A percentile compares a stretch with the other conserved stretches of the same genome.
Evolutionary conservation across 345 rosid genomes (phyloP).

Genomic region (Rhodamnia argentea): DNA sequence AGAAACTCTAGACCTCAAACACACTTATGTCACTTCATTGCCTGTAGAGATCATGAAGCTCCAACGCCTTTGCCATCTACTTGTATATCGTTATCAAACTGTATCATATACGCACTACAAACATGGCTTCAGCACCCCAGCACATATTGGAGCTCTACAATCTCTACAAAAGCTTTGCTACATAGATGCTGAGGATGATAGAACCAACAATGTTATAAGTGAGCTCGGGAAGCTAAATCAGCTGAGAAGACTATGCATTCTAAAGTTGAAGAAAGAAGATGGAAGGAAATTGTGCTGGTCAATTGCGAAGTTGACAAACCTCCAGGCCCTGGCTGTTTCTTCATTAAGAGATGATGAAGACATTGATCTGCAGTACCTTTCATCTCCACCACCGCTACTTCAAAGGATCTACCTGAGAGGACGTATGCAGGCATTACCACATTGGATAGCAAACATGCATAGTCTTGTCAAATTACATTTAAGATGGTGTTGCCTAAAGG

Average conservation of each 20-base stretch:
- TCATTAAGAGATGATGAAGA: slow-evolving; percentile 13
- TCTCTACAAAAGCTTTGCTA: slow-evolving; percentile 28
- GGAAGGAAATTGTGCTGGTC: slow-evolving; percentile 23
- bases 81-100: slow-evolving; percentile 22
- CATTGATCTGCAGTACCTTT: slow-evolving; percentile 17
- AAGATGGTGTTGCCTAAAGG: slow-evolving; percentile 13
- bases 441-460: slow-evolving; percentile 12
- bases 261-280: slow-evolving; percentile 23
- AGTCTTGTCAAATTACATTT: slow-evolving; percentile 16
- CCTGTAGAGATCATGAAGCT: slow-evolving; percentile 30
- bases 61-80: slow-evolving; percentile 21
- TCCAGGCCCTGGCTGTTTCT: slow-evolving; percentile 19
- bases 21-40: slow-evolving; percentile 18
- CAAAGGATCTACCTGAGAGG: slow-evolving; percentile 21
- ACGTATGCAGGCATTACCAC: slow-evolving; percentile 7
- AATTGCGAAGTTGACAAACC: slow-evolving; percentile 14
- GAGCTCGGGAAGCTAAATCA: slow-evolving; percentile 31
- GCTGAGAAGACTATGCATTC: slow-evolving; percentile 26
- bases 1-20: slow-evolving; percentile 39
- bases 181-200: slow-evolving; percentile 18
- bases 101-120: slow-evolving; percentile 13
- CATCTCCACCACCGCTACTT: slow-evolving; percentile 21
- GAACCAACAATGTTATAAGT: background rate
- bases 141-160: slow-evolving; percentile 15
- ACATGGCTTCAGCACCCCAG: slow-evolving; percentile 19